Percentiles rank a stretch among this genome's conserved stretches.
phyloP scores from a whole-genome alignment of 768 basidiomycete genomes.

The Russula olivacea region DNA sequence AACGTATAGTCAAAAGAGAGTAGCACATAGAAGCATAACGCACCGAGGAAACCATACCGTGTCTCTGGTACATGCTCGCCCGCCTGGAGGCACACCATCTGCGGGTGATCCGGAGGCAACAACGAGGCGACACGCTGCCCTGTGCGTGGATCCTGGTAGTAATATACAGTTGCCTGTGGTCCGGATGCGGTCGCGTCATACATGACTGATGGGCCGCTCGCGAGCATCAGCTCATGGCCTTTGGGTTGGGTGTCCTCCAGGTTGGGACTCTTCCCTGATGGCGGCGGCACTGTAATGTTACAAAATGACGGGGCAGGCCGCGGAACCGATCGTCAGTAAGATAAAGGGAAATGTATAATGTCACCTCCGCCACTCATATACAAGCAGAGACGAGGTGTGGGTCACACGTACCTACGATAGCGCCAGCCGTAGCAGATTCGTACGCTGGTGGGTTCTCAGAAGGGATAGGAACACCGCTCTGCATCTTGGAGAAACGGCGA shows the following conservation, averaged over 20 bases:
- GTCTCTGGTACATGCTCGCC: conserved; percentile 61
- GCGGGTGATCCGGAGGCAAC: conserved; percentile 70
- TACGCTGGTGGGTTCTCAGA: conserved; percentile 17
- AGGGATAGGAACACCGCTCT: not conserved
- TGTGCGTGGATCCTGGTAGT: conserved; percentile 31
- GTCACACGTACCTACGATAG: not conserved
- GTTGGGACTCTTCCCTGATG: not conserved
- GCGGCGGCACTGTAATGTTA: not conserved
- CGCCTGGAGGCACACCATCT: conserved; percentile 79
- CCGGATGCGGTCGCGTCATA: conserved; percentile 4
- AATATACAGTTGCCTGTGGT: conserved; percentile 26
- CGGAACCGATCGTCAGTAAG: not conserved
- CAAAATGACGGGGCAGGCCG: not conserved
- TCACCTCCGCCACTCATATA: not conserved
- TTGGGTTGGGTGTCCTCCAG: conserved; percentile 4
- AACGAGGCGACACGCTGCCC: conserved; percentile 44
- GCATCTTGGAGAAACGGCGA: not conserved
- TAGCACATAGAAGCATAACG: conserved; percentile 26
- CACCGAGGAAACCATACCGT: conserved; percentile 66
- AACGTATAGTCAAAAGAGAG: not conserved
- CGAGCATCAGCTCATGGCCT: not conserved
- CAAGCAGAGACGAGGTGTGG: not conserved
- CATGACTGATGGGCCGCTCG: not conserved
- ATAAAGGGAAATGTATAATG: not conserved
- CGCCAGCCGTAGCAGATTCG: not conserved